A percentile compares a stretch with the other conserved stretches of the same genome.
These are phyloP conservation scores for Calycina herbarum DNA, from an alignment of 2,329 filamentous ascomycete genomes.

Conservation along the genomic window DNA sequence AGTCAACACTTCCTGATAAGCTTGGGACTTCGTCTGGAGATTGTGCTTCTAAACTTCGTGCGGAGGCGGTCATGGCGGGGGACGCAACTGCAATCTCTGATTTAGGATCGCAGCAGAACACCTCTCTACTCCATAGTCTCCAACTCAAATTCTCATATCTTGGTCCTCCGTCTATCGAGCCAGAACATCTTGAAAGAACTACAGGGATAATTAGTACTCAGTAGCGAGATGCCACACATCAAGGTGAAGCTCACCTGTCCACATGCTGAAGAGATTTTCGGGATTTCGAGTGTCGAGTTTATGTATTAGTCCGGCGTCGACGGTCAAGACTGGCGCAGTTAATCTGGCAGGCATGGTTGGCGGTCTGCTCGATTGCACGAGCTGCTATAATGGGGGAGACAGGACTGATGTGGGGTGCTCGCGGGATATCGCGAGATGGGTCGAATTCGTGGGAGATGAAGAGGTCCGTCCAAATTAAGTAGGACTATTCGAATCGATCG, in stretches of 20 bases:
- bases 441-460: conserved; percentile 1
- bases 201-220: conserved; percentile 20
- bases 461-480: conserved; percentile 1
- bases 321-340: conserved; percentile 82
- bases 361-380: conserved; percentile 36
- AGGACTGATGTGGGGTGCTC: conserved; percentile 32
- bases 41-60: conserved; percentile 34
- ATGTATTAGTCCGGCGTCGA: conserved; percentile 89
- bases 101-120: conserved; percentile 76
- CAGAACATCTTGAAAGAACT: conserved; percentile 95
- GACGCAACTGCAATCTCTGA: conserved; percentile 50
- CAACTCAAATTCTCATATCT: conserved; percentile 94
- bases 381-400: conserved; percentile 31
- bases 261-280: conserved; percentile 94
- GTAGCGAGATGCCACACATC: neutral
- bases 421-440: conserved; percentile 33
- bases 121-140: conserved; percentile 93
- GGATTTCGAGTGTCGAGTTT: conserved; percentile 92
- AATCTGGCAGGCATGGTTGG: conserved; percentile 75
- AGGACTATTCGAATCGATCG: conserved; percentile 7
- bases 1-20: conserved; percentile 77
- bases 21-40: conserved; percentile 63
- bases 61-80: conserved; percentile 40
- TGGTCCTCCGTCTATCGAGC: conserved; percentile 89
- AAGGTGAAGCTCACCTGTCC: conserved; percentile 70